These are phyloP conservation scores for Scutellaria baicalensis DNA, from an alignment of 257 asterid species.

Conservation along the genomic window DNA sequence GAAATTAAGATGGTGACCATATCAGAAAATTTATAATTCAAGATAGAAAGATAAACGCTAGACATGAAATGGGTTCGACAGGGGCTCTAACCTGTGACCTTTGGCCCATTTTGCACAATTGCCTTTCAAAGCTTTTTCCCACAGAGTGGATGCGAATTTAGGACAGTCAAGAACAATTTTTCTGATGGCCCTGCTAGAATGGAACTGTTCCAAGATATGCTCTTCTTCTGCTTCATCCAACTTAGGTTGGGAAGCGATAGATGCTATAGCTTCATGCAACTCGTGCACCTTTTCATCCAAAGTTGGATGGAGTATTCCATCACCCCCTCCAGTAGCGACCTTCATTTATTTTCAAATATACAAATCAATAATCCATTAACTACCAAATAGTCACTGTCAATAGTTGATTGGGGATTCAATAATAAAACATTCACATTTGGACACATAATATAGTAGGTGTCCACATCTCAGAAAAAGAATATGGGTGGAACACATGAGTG, in stretches of 20 bases:
- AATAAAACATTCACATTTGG: not conserved
- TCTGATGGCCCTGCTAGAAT: conserved; percentile 75
- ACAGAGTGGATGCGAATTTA: conserved; percentile 54
- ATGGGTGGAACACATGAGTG: not conserved
- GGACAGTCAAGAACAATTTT: conserved; percentile 78
- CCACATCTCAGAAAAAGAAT: not conserved
- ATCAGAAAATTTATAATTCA: not conserved
- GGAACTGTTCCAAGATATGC: conserved; percentile 70
- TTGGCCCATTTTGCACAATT: conserved; percentile 60
- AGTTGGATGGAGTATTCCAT: conserved; percentile 52
- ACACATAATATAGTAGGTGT: not conserved
- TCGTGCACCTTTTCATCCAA: conserved; percentile 49
- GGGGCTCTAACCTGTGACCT: conserved; percentile 67
- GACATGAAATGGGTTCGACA: not conserved
- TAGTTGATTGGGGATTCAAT: not conserved
- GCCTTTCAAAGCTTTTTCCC: conserved; percentile 77
- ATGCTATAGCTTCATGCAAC: conserved; percentile 55
- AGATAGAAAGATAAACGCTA: not conserved
- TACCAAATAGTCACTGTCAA: not conserved
- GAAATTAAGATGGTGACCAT: not conserved
- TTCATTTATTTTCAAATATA: conserved; percentile 13
- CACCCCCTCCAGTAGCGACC: conserved; percentile 80
- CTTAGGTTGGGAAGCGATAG: conserved; percentile 60
- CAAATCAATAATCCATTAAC: not conserved
- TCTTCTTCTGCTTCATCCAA: conserved; percentile 41